Conservation (phyloP, 805 yeast species). For the Teunomyces kruisii region DNA sequence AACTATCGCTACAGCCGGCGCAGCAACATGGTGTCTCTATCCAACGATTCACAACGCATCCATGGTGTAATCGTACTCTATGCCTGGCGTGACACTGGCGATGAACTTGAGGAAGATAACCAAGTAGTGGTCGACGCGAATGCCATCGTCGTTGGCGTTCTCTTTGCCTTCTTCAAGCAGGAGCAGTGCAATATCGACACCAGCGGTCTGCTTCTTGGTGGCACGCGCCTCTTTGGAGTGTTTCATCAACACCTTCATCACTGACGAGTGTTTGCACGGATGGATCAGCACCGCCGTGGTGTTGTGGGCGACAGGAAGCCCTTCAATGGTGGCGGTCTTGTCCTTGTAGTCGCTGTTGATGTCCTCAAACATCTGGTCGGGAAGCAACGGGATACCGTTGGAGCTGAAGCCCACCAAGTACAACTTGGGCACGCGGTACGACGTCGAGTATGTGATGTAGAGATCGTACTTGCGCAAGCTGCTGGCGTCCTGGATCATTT, state of each 20-base stretch:
- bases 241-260: slow-evolving; percentile 85
- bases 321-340: slow-evolving; percentile 95
- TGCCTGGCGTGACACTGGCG: slow-evolving; percentile 96
- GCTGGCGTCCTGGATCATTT: slow-evolving; percentile 26
- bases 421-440: slow-evolving; percentile 94
- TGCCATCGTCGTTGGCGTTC: too few species aligned
- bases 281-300: slow-evolving; percentile 87
- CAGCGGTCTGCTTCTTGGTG: slow-evolving; percentile 12
- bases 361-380: slow-evolving; percentile 92
- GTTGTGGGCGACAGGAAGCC: slow-evolving; percentile 77
- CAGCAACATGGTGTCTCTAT: background rate
- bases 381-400: slow-evolving; percentile 82
- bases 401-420: slow-evolving; percentile 84
- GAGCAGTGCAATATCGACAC: slow-evolving; percentile 15
- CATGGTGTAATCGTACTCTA: slow-evolving; percentile 98
- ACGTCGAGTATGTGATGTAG: slow-evolving; percentile 89
- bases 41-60: slow-evolving; percentile 62
- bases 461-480: slow-evolving; percentile 75
- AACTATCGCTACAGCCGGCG: too few species aligned
- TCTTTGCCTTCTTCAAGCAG: slow-evolving; percentile 32
- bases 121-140: slow-evolving; percentile 89
- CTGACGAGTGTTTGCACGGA: slow-evolving; percentile 94
- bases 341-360: slow-evolving; percentile 88
- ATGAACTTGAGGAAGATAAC: slow-evolving; percentile 89
- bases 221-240: slow-evolving; percentile 44